Evolutionary conservation across 2,329 filamentous ascomycete species (phyloP).

Genomic region (Leptographium flavum): DNA sequence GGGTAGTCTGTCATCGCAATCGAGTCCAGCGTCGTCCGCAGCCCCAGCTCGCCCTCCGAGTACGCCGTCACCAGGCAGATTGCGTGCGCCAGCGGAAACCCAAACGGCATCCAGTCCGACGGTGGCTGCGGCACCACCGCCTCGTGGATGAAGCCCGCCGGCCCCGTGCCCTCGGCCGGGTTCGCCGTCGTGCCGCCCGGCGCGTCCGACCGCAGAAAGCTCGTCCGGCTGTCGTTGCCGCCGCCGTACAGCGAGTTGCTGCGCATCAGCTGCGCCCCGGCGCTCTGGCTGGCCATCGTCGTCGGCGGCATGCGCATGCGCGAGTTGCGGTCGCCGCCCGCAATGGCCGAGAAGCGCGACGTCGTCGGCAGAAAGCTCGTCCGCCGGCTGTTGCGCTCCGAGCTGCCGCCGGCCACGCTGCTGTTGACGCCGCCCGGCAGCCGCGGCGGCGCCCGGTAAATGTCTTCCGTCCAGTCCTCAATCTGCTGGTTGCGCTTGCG

Average conservation of each 20-base stretch:
- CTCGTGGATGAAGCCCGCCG: constrained; percentile 92
- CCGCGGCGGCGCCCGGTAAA: constrained; percentile 79
- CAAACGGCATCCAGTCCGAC: constrained; percentile 93
- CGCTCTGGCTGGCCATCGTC: constrained; percentile 87
- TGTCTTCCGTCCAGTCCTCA: constrained; percentile 95
- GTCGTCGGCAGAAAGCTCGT: constrained; percentile 85
- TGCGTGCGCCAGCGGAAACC: constrained; percentile 82
- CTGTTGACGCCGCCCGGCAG: constrained; percentile 61
- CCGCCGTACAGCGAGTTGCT: constrained; percentile 60
- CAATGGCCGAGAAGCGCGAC: constrained; percentile 85
- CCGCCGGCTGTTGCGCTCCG: constrained; percentile 65
- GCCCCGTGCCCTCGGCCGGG: constrained; percentile 59
- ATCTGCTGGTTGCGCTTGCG: constrained; percentile 86
- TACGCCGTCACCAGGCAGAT: constrained; percentile 95
- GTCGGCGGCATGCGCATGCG: constrained; percentile 50
- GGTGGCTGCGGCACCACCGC: constrained; percentile 91
- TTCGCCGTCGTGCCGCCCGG: constrained; percentile 38
- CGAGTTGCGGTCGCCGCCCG: constrained; percentile 52
- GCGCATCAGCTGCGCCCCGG: constrained; percentile 56
- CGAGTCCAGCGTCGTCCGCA: constrained; percentile 88
- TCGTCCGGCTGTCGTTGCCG: constrained; percentile 46
- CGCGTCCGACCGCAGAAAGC: constrained; percentile 51
- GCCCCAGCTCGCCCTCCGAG: constrained; percentile 84
- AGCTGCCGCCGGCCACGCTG: constrained; percentile 37
- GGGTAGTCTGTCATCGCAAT: constrained; percentile 97